Evolutionary conservation across 495 filamentous ascomycete genomes (phyloP), one percentile per base, ranked within the genome.

Genomic region (Penicillium odoratum): DNA sequence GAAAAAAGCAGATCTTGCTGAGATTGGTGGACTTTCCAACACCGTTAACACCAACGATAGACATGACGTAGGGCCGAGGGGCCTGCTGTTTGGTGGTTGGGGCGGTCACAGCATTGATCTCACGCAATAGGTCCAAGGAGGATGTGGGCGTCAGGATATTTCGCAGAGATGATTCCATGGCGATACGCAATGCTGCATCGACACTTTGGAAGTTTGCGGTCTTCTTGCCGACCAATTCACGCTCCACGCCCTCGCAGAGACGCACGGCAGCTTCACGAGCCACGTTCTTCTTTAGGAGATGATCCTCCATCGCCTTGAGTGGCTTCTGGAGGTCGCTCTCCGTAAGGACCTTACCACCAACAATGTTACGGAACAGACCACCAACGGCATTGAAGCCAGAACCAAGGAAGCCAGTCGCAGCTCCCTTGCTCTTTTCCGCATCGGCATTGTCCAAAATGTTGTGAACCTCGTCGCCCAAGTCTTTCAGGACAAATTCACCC

Each of bases 21-120:
- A 98, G 76, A 61, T 96, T 98, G 18, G 94, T 98, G 7, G 91
- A 96, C 74, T 98, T 98, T 67, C 94, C 94, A 48, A 98, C 94
- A 26, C 94, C 94, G 66, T 98, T 98, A 64, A 98, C 94, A 52
- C 94, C 94, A 33, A 98, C 95, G 53, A 98, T 96, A 31, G 91
- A 95, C 64, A 98, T 95, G 57, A 97, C 93, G 62, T 98, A 98
- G 36, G 94, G 94, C 11, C 92, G 85, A 28, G 79, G 77, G 46
- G 83, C 77, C 7, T 85, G 74, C 42, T 67, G 64, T 47, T 77
- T 74, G 47, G 53, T 70, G 11, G 77, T 72, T 7, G 89, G 88
- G 28, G 83, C 78, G 5, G 86, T 90, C 53, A 93, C 83, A 11
- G 88, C 78, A 63, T 93, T 85, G 59, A 98, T 97, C 74, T 96